A percentile compares a stretch with the other conserved stretches of the same genome.
phyloP scores from a whole-genome alignment of 495 filamentous ascomycete genomes.

The Filosporella fistucella region DNA sequence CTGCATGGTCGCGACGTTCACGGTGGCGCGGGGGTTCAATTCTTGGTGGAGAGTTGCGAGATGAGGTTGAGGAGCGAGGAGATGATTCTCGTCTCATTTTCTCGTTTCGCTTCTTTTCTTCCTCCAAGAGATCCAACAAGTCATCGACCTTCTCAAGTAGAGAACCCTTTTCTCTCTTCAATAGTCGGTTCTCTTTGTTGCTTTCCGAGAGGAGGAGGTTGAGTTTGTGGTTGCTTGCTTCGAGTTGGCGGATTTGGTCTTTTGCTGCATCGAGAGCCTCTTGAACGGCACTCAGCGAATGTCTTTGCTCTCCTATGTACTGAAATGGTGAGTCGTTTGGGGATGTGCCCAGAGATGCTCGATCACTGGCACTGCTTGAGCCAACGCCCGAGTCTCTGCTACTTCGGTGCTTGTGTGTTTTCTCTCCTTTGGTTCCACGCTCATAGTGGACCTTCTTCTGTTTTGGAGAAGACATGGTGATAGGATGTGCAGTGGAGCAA shows the following conservation, averaged over 20 bases:
- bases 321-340: slow-evolving; percentile 9
- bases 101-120: slow-evolving; percentile 5
- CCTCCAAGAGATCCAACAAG: slow-evolving; percentile 18
- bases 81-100: background rate
- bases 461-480: slow-evolving; percentile 16
- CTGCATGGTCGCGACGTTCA: too few relatives aligned
- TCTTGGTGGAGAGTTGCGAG: background rate
- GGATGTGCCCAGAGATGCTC: slow-evolving; percentile 16
- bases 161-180: slow-evolving; percentile 18
- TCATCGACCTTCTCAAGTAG: slow-evolving; percentile 29
- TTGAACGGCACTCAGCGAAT: slow-evolving; percentile 11
- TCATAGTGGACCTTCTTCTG: slow-evolving; percentile 21
- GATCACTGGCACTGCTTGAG: slow-evolving; percentile 12
- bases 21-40: background rate
- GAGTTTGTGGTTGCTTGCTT: slow-evolving; percentile 9
- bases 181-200: slow-evolving; percentile 37
- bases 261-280: slow-evolving; percentile 42
- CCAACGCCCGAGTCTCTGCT: slow-evolving; percentile 21
- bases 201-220: slow-evolving; percentile 27
- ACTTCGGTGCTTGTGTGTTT: slow-evolving; percentile 23
- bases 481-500: background rate
- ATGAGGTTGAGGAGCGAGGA: background rate
- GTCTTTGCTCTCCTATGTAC: slow-evolving; percentile 11
- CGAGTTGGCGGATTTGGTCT: slow-evolving; percentile 28
- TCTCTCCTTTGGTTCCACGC: slow-evolving; percentile 44